Evolutionary conservation across 2,329 filamentous ascomycete species (phyloP).

Genomic region (Didymella exigua): DNA sequence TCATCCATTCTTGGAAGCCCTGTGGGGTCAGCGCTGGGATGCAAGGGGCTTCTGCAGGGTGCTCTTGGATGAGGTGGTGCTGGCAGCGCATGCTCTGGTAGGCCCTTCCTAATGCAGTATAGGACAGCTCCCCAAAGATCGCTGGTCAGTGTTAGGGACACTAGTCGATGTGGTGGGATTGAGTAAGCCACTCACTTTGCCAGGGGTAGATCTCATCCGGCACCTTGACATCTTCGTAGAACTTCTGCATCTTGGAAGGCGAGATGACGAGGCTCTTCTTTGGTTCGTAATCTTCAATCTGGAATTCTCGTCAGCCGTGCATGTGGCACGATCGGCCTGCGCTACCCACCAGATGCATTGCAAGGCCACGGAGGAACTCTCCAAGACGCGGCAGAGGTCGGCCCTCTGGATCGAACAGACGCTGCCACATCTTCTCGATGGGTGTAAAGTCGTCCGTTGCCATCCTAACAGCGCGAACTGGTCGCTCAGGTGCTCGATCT

Average conservation of each 20-base stretch:
- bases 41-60: conserved; percentile 49
- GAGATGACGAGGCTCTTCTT: conserved; percentile 73
- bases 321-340: background rate
- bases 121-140: conserved; percentile 53
- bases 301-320: background rate
- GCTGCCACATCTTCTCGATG: conserved; percentile 75
- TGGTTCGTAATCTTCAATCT: conserved; percentile 74
- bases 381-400: conserved; percentile 70
- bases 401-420: conserved; percentile 71
- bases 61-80: conserved; percentile 56
- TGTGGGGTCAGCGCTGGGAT: conserved; percentile 55
- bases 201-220: conserved; percentile 72
- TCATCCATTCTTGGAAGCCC: conserved; percentile 67
- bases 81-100: conserved; percentile 56
- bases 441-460: conserved; percentile 47
- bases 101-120: conserved; percentile 51
- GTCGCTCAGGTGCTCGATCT: conserved; percentile 33
- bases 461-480: conserved; percentile 36
- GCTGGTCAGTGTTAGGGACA: conserved; percentile 21
- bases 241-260: conserved; percentile 74
- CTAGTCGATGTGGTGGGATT: background rate
- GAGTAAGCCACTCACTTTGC: conserved; percentile 58
- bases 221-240: conserved; percentile 72
- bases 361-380: conserved; percentile 75
- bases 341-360: conserved; percentile 69